Percentiles rank a stretch among this genome's conserved stretches.
These are phyloP conservation scores for Clausena lansium DNA, from an alignment of 345 rosid genomes.

Conservation along the genomic window DNA sequence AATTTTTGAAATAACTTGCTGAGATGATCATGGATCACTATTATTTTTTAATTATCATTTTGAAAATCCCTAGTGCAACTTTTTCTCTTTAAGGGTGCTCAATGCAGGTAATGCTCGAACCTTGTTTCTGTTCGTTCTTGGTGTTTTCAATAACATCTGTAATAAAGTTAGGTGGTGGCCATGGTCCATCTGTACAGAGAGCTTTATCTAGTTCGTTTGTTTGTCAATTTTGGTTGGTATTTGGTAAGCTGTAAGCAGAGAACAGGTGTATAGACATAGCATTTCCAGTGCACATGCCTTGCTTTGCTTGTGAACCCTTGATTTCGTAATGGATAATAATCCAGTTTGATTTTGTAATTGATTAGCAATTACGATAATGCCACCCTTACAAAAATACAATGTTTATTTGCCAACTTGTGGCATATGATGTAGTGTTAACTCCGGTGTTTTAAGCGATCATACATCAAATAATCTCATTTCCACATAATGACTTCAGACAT, in stretches of 20 bases:
- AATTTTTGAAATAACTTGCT: background rate
- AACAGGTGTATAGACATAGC: background rate
- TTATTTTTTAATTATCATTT: background rate
- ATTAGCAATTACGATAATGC: background rate
- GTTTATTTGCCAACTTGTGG: too few species aligned
- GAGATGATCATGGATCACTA: background rate
- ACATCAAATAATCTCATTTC: too few species aligned
- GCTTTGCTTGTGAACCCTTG: background rate
- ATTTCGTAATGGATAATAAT: too few species aligned
- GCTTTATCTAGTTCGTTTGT: background rate
- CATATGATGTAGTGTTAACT: too few species aligned
- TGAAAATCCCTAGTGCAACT: background rate
- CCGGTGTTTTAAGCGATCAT: too few species aligned
- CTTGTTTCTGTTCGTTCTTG: background rate
- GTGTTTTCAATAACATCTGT: background rate
- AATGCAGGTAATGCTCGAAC: background rate
- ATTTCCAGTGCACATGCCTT: background rate
- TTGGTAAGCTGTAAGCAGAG: background rate
- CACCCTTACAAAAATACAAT: too few species aligned
- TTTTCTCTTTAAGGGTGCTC: background rate
- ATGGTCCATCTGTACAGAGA: background rate
- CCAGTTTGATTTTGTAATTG: background rate
- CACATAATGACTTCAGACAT: too few species aligned
- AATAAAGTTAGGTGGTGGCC: background rate
- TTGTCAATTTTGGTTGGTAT: slow-evolving; percentile 3